These are phyloP conservation scores for Populus hybrid DNA, from an alignment of 441 rosid species.

Conservation along the genomic window DNA sequence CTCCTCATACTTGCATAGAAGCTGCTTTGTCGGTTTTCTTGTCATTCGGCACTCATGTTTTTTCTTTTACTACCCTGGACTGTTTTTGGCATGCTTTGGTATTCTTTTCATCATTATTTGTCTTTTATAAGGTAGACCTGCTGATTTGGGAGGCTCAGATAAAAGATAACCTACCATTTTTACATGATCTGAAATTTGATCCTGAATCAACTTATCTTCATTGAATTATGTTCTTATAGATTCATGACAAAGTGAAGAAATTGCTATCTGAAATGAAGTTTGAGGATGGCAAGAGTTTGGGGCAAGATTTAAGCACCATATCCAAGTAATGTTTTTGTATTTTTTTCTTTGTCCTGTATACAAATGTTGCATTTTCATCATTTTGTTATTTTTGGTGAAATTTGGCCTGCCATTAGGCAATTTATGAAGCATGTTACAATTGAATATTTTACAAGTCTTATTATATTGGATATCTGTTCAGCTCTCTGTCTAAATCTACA, in stretches of 20 bases:
- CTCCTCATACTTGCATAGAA: not conserved
- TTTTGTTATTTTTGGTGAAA: not conserved
- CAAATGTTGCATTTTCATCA: conserved; percentile 10
- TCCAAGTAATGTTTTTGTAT: conserved; percentile 45
- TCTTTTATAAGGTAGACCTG: not conserved
- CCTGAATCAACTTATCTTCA: conserved; percentile 6
- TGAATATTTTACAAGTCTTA: not conserved
- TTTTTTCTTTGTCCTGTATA: conserved; percentile 16
- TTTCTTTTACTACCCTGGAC: not conserved
- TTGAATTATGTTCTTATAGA: conserved; percentile 37
- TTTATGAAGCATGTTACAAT: conserved; percentile 6
- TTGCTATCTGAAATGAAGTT: conserved; percentile 43
- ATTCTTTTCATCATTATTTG: not conserved
- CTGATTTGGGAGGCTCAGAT: not conserved
- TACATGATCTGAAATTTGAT: conserved; percentile 2
- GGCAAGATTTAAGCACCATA: conserved; percentile 41
- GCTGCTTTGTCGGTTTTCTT: not conserved
- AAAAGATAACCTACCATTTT: not conserved
- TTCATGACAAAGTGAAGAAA: conserved; percentile 59
- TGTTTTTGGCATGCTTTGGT: not conserved
- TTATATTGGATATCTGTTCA: not conserved
- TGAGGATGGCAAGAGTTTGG: conserved; percentile 49
- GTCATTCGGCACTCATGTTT: not conserved
- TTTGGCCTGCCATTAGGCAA: conserved; percentile 5
- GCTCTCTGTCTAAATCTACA: not conserved